Conservation (phyloP, 2,329 filamentous ascomycete species). For the Talaromyces sp. region DNA sequence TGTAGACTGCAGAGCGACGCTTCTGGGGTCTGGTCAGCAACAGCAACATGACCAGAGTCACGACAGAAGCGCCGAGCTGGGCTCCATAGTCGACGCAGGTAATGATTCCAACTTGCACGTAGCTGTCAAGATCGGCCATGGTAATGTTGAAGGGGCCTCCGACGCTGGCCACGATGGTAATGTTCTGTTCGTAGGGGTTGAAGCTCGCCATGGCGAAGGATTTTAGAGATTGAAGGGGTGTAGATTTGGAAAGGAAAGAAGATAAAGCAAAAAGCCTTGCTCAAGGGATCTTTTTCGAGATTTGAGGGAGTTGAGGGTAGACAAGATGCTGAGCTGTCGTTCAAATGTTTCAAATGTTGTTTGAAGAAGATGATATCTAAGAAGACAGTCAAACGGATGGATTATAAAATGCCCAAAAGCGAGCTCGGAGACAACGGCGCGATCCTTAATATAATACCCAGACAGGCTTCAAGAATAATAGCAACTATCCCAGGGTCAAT, state of each 20-base stretch:
- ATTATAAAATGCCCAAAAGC: not conserved
- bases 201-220: conserved; percentile 25
- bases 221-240: not conserved
- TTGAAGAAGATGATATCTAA: not conserved
- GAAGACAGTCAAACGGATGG: not conserved
- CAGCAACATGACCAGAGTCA: conserved; percentile 62
- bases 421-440: not conserved
- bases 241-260: not conserved
- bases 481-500: not conserved
- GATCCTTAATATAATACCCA: not conserved
- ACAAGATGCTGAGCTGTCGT: not conserved
- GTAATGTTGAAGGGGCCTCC: conserved; percentile 37
- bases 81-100: conserved; percentile 61
- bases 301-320: not conserved
- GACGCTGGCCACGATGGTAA: conserved; percentile 45
- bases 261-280: not conserved
- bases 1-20: conserved; percentile 58
- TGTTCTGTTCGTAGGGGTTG: conserved; percentile 48
- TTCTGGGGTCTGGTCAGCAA: conserved; percentile 63
- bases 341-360: not conserved
- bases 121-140: conserved; percentile 41
- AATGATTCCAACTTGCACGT: conserved; percentile 43
- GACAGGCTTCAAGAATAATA: not conserved
- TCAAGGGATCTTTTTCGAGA: not conserved
- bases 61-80: conserved; percentile 64